These are phyloP conservation scores for Curvularia lunata DNA, from an alignment of 2,329 filamentous ascomycete species.

Conservation along the genomic window DNA sequence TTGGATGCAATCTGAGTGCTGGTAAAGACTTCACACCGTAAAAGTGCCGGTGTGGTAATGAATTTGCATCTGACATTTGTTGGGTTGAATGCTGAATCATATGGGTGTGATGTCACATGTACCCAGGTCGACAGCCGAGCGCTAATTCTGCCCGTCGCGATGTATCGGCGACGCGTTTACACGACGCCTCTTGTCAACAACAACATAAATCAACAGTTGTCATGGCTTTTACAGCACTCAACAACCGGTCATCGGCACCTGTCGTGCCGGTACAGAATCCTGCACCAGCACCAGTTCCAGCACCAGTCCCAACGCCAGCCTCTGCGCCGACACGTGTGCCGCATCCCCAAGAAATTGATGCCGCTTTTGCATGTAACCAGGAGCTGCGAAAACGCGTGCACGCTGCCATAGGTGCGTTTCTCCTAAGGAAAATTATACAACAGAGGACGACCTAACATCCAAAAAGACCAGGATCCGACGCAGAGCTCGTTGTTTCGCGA, in stretches of 20 bases:
- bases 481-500: constrained; percentile 46
- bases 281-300: not conserved
- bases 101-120: constrained; percentile 20
- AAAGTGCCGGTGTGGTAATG: not conserved
- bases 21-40: not conserved
- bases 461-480: constrained; percentile 41
- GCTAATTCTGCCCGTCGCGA: constrained; percentile 25
- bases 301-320: constrained; percentile 3
- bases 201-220: constrained; percentile 11
- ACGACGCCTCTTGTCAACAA: constrained; percentile 13
- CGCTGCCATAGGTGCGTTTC: constrained; percentile 43
- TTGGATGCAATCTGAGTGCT: not conserved
- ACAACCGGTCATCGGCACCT: constrained; percentile 21
- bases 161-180: constrained; percentile 14
- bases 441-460: not conserved
- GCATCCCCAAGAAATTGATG: constrained; percentile 41
- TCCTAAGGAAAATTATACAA: not conserved
- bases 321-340: constrained; percentile 8
- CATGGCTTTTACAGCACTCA: constrained; percentile 36
- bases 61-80: not conserved
- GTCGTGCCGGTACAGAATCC: constrained; percentile 13
- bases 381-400: constrained; percentile 49
- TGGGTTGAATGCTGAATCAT: not conserved
- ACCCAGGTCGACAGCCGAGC: constrained; percentile 9
- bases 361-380: constrained; percentile 43